Conservation (phyloP, 495 filamentous ascomycete genomes). For the Penicillium turbatum region DNA sequence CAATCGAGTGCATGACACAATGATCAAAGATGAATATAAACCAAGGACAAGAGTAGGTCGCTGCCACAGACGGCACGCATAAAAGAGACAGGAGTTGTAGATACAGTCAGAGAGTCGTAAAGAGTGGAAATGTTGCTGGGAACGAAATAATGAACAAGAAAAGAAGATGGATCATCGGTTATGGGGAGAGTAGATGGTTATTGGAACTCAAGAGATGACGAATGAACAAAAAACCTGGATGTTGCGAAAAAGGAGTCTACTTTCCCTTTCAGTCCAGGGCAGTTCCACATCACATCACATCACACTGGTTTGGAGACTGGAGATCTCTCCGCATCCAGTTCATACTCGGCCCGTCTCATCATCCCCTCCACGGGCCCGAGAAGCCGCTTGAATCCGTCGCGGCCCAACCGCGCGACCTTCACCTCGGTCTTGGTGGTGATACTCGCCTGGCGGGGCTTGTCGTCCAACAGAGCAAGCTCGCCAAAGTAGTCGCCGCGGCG, state of each 20-base stretch:
- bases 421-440: constrained; percentile 72
- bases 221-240: neutral
- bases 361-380: constrained; percentile 91
- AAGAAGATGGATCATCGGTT: constrained; percentile 1
- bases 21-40: constrained; percentile 17
- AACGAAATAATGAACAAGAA: neutral
- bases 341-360: constrained; percentile 77
- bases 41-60: constrained; percentile 25
- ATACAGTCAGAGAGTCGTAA: constrained; percentile 27
- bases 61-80: constrained; percentile 11
- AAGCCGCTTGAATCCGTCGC: constrained; percentile 90
- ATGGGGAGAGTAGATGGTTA: neutral
- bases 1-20: constrained; percentile 1
- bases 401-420: constrained; percentile 91
- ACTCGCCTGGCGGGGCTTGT: constrained; percentile 89
- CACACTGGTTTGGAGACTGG: constrained; percentile 24
- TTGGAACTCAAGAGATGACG: neutral
- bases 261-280: neutral
- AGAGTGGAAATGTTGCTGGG: constrained; percentile 16
- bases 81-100: constrained; percentile 21
- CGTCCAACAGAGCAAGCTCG: constrained; percentile 87
- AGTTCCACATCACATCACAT: constrained; percentile 22
- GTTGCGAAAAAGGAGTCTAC: constrained; percentile 1
- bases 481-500: constrained; percentile 95
- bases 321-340: constrained; percentile 29